Evolutionary conservation across 2,329 filamentous ascomycete species (phyloP), one percentile per base, ranked within the genome.

Genomic region (Anthostomella pinea): DNA sequence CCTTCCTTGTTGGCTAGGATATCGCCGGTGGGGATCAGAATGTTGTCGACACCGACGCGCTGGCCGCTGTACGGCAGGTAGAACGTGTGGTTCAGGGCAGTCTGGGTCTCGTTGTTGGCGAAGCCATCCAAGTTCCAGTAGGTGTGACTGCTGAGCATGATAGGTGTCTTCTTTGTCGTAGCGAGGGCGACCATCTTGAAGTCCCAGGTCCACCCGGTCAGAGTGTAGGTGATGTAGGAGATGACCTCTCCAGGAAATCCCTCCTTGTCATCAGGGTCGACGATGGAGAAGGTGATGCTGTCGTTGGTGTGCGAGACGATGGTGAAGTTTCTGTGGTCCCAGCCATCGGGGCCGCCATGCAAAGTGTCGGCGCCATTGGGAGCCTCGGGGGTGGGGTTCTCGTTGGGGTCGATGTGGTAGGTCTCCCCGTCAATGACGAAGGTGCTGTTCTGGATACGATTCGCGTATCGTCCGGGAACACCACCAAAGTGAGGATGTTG

Each of bases 51-150:
- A 16, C 61, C 83, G 13, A 88, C 68, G 41, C 83, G 74, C 62
- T 83, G 78, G 23, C 82, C 82, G 33, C 79, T 80, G 65, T 86
- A 87, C 3, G 86, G 86, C 57, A 90, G 58, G 58, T 81, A 72
- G 29, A 90, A 70, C 10, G 81, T 83, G 67, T 89, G 83, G 66
- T 89, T 85, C 35, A 86, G 69, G 10, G 75, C 73, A 2, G 67
- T 69, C 39, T 70, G 68, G 2, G 83, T 85, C 57, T 84, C 72
- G 39, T 83, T 78, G 65, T 89, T 87, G 53, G 82, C 73, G 53
- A 85, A 91, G 21, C 81, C 86, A 54, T 90, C 85, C 28, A 91
- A 69, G 59, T 90, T 90, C 86, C 85, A 91, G 71, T 91, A 91
- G 6, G 77, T 78, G 68, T 86, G 71, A 48, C 68, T 74, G 57